Percentiles rank a stretch among this genome's conserved stretches.
Evolutionary conservation across 257 asterid species (phyloP).

Genomic region (Galeopsis tetrahit): DNA sequence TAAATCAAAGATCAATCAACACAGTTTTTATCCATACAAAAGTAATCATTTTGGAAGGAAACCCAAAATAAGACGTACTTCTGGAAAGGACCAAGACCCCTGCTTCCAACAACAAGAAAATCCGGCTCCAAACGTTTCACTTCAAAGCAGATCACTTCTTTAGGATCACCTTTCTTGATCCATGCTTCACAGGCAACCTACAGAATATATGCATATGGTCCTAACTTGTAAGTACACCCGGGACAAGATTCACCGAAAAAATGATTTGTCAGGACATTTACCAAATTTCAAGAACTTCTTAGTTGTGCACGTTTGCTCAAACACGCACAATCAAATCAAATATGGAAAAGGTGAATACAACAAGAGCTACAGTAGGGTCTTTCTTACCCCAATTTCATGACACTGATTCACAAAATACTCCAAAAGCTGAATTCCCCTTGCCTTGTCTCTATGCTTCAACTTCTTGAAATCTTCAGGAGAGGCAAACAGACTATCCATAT

Average conservation of each 20-base stretch:
- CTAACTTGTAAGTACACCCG: neutral
- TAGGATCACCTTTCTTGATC: constrained; percentile 79
- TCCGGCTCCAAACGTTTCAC: constrained; percentile 72
- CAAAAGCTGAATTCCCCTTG: constrained; percentile 74
- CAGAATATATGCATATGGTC: constrained; percentile 1
- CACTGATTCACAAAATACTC: constrained; percentile 84
- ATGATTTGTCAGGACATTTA: constrained; percentile 3
- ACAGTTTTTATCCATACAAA: neutral
- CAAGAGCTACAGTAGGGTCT: neutral
- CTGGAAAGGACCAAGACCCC: constrained; percentile 95
- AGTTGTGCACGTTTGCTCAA: constrained; percentile 1
- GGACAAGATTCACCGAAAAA: neutral
- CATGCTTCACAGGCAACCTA: constrained; percentile 92
- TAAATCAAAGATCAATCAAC: neutral
- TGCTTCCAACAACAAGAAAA: constrained; percentile 82
- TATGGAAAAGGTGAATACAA: neutral
- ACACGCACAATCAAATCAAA: constrained; percentile 8
- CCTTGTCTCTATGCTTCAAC: constrained; percentile 58
- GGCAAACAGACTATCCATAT: constrained; percentile 72
- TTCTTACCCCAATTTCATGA: constrained; percentile 78
- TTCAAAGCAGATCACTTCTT: constrained; percentile 78
- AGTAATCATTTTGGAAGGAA: neutral
- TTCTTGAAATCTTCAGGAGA: constrained; percentile 72
- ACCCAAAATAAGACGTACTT: constrained; percentile 44
- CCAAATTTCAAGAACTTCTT: constrained; percentile 2